Conservation (phyloP, 805 yeast genomes). For the Starmerella scarabaei region DNA sequence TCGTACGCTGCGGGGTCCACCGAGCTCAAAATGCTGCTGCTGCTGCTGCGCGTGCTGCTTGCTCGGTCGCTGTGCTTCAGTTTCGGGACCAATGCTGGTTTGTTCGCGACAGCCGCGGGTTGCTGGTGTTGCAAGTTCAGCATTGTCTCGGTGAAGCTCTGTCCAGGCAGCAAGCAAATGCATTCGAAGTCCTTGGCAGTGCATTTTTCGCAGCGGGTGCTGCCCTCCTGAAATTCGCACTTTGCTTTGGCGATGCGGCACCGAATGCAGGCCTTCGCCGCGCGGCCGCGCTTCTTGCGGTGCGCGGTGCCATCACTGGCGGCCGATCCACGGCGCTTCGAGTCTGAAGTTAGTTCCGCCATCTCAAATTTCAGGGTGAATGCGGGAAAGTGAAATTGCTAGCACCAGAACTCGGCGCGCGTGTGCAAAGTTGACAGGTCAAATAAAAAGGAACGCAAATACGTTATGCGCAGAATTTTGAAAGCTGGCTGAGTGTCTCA, state of each 20-base stretch:
- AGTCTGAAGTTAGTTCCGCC: no score
- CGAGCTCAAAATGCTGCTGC: no score
- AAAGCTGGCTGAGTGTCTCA: no score
- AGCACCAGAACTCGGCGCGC: no score
- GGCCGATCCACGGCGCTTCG: background rate
- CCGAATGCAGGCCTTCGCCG: conserved; percentile 13
- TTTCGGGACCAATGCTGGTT: no score
- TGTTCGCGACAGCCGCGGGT: no score
- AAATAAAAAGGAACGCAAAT: no score
- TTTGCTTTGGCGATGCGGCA: conserved; percentile 18
- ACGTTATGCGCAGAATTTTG: no score
- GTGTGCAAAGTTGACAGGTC: no score
- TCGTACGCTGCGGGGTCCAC: no score
- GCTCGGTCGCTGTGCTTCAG: background rate
- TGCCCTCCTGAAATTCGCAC: conserved; percentile 12
- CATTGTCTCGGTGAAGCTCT: background rate
- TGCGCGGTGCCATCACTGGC: background rate
- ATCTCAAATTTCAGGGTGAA: no score
- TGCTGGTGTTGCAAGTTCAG: background rate
- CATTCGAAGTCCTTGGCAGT: conserved; percentile 10
- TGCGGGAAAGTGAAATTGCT: no score
- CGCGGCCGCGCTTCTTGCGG: conserved; percentile 11
- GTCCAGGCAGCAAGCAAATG: conserved; percentile 1
- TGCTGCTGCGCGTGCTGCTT: background rate
- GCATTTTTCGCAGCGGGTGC: conserved; percentile 16